These are phyloP conservation scores for Actinomortierella ambigua DNA, from an alignment of 371 early-diverging fungal species.

Conservation along the genomic window DNA sequence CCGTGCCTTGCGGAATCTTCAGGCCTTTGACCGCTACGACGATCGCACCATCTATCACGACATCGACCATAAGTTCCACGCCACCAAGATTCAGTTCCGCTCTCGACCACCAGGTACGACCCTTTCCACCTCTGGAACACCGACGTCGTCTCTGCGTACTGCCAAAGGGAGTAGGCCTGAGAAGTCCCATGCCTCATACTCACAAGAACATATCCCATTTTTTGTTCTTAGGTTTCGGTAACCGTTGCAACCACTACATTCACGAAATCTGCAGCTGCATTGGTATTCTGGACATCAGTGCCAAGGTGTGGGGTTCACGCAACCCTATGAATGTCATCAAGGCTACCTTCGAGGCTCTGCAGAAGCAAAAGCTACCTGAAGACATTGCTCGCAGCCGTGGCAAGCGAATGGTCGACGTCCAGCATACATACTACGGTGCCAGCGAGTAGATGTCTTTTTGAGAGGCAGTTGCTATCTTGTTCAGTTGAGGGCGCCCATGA, in stretches of 20 bases:
- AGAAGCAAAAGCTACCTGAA: slow-evolving; percentile 79
- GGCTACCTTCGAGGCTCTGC: slow-evolving; percentile 93
- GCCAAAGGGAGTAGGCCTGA: too few species aligned
- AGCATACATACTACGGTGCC: slow-evolving; percentile 78
- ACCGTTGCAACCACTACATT: slow-evolving; percentile 89
- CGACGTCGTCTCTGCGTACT: too few species aligned
- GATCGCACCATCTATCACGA: slow-evolving; percentile 94
- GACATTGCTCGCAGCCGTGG: slow-evolving; percentile 92
- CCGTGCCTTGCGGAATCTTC: slow-evolving; percentile 87
- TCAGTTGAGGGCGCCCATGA: too few species aligned
- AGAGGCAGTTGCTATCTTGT: neutral
- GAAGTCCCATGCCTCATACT: too few species aligned
- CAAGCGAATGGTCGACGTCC: slow-evolving; percentile 89
- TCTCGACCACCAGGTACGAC: slow-evolving; percentile 87
- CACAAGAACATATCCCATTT: slow-evolving; percentile 1
- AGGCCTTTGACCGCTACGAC: slow-evolving; percentile 87
- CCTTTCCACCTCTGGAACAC: neutral
- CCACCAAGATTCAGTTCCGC: slow-evolving; percentile 81
- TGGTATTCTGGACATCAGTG: slow-evolving; percentile 92
- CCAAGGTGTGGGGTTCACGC: slow-evolving; percentile 90
- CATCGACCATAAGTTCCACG: slow-evolving; percentile 88
- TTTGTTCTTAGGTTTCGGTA: slow-evolving; percentile 80
- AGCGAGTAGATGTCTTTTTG: slow-evolving; percentile 27
- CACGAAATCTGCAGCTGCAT: slow-evolving; percentile 95
- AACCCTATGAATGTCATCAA: slow-evolving; percentile 98